Evolutionary conservation across 352 stramenopile species (phyloP).

Genomic region (Bremia lactucae): DNA sequence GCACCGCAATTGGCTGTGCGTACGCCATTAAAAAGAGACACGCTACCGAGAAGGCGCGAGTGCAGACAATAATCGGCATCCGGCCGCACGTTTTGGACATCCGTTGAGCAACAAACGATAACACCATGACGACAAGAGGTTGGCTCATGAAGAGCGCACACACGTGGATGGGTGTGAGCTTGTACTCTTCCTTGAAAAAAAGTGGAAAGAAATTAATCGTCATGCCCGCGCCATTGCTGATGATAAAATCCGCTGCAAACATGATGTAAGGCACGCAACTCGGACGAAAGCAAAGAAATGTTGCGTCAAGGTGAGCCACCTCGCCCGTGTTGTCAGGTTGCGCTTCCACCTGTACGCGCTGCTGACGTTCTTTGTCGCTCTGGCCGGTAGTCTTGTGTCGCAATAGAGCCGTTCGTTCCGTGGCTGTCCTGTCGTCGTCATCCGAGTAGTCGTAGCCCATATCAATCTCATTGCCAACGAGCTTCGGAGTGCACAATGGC

Average conservation of each 20-base stretch:
- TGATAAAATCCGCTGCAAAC: constrained; percentile 72
- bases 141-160: constrained; percentile 56
- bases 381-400: constrained; percentile 18
- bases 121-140: constrained; percentile 52
- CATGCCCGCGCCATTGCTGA: constrained; percentile 79
- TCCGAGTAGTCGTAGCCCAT: constrained; percentile 69
- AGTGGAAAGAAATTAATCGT: constrained; percentile 80
- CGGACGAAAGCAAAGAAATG: constrained; percentile 54
- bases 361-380: constrained; percentile 19
- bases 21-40: constrained; percentile 65
- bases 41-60: constrained; percentile 38
- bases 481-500: constrained; percentile 46
- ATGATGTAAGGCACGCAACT: constrained; percentile 59
- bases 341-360: constrained; percentile 13
- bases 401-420: constrained; percentile 29
- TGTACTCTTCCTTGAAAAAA: constrained; percentile 77
- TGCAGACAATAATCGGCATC: constrained; percentile 67
- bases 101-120: constrained; percentile 45
- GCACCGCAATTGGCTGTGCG: constrained; percentile 35
- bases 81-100: constrained; percentile 41
- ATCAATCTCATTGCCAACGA: constrained; percentile 37
- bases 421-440: constrained; percentile 26
- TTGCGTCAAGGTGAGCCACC: constrained; percentile 25
- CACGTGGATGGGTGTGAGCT: constrained; percentile 60
- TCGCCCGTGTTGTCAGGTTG: constrained; percentile 21